Evolutionary conservation across 345 rosid genomes (phyloP).

Genomic region (Litchi chinensis): DNA sequence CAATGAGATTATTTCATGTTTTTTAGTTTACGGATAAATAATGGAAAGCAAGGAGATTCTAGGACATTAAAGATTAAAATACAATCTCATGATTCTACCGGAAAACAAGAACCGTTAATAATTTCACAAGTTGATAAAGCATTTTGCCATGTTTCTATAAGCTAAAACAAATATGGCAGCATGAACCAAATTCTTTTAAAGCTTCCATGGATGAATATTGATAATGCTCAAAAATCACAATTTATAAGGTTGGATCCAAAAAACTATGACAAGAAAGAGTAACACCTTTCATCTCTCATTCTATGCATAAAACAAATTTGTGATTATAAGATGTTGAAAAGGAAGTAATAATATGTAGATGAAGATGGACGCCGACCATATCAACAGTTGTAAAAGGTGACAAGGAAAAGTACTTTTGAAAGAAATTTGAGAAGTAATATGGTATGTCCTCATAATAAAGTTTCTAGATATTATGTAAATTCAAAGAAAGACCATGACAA

Average conservation of each 20-base stretch:
- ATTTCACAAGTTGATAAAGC: not conserved
- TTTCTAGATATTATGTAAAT: too few species aligned
- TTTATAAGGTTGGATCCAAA: not conserved
- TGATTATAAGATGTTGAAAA: not conserved
- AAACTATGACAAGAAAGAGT: not conserved
- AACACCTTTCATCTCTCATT: not conserved
- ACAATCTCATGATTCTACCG: not conserved
- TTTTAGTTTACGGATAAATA: not conserved
- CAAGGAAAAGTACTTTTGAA: not conserved
- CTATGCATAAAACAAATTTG: not conserved
- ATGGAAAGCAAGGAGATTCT: not conserved
- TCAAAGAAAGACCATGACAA: not conserved
- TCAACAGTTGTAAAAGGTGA: not conserved
- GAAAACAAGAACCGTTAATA: not conserved
- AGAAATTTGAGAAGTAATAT: not conserved
- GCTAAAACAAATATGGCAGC: not conserved
- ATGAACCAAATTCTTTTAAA: not conserved
- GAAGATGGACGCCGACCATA: not conserved
- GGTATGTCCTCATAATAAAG: too few species aligned
- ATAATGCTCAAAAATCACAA: not conserved
- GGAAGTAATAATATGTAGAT: not conserved
- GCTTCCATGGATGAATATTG: not conserved
- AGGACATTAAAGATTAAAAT: not conserved
- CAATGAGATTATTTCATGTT: not conserved
- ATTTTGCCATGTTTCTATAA: not conserved